Base-by-base conservation (phyloP, 2,329 filamentous ascomycete species). In the Botrytis fabae region DNA sequence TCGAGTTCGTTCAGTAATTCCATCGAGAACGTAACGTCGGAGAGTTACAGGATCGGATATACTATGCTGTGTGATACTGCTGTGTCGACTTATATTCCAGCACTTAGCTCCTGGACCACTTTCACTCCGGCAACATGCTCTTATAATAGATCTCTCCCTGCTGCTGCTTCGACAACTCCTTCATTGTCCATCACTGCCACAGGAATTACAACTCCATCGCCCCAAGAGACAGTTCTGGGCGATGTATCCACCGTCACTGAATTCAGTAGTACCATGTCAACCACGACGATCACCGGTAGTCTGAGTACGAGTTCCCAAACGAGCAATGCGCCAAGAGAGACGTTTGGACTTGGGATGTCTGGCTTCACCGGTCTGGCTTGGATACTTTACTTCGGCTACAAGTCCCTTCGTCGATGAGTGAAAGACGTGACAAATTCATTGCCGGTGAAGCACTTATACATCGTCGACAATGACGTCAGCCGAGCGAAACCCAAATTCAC, bases 371-470 rank as follows among this genome's bases (percentile, higher is more conserved):
- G 44, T 54, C 54, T 73, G 18, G 57, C 20, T 42, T 73, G 71
- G 71, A 70, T 70, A 25, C 44, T 73, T 18, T 73, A 62, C 57
- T 70, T 73, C 35, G 44, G 54, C 65, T 73, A 54, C 65, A 63
- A 35, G 44, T 38, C 40, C 40, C 32, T 70, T n/a, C 44, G 48
- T 51, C 14, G 69, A 63, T 65, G 60, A 63, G 22, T 32, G 42
- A 60, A 28, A 57, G 51, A 16, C n/a, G 25, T 57, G 62, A 48
- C 20, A 65, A 12, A 35, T 48, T 48, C 28, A 48, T 38, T 25
- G 14, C 12, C 63, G 32, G 63, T 65, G 28, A 40, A 54, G 25
- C 25, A 51, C 20, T 38, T 40, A 66, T 66, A n/a, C 22, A n/a
- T 54, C 2, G 18, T 66, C 46, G 14, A 18, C 32, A 10, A 66